phyloP scores from a whole-genome alignment of 2,329 filamentous ascomycete genomes.

The Neopestalotiopsis sp. region DNA sequence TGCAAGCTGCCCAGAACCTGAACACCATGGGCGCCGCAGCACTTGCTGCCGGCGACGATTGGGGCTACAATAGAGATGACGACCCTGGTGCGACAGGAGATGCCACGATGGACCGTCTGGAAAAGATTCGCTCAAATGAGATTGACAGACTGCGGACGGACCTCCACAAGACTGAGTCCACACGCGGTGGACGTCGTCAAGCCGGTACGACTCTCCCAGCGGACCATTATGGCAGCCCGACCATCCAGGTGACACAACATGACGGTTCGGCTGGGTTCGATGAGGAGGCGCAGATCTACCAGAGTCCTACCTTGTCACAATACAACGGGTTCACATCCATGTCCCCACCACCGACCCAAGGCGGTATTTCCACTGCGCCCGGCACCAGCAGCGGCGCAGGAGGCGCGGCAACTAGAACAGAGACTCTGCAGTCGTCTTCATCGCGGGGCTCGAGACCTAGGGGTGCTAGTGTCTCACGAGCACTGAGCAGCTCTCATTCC shows the following conservation, averaged over 20 bases:
- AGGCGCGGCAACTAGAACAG: not conserved
- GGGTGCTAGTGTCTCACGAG: conserved; percentile 13
- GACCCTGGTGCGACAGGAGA: conserved; percentile 36
- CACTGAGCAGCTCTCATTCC: conserved; percentile 4
- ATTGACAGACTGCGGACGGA: conserved; percentile 35
- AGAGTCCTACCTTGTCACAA: not conserved
- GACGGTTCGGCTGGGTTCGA: conserved; percentile 27
- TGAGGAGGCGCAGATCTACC: conserved; percentile 34
- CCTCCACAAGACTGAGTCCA: conserved; percentile 32
- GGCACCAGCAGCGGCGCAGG: not conserved
- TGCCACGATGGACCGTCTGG: conserved; percentile 28
- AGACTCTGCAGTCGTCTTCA: not conserved
- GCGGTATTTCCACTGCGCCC: not conserved
- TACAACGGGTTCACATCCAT: not conserved
- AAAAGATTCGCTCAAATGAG: conserved; percentile 43
- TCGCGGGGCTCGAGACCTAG: conserved; percentile 12
- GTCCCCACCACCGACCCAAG: not conserved
- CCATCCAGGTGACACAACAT: conserved; percentile 35
- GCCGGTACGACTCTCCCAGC: conserved; percentile 34
- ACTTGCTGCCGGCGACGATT: conserved; percentile 41
- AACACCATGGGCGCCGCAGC: conserved; percentile 43
- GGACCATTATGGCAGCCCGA: conserved; percentile 24
- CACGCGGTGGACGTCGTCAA: conserved; percentile 35
- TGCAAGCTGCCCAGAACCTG: conserved; percentile 49
- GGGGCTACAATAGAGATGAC: conserved; percentile 42